Evolutionary conservation across 306 rosid species (phyloP), one percentile per base, ranked within the genome.

Genomic region (Morella rubra): DNA sequence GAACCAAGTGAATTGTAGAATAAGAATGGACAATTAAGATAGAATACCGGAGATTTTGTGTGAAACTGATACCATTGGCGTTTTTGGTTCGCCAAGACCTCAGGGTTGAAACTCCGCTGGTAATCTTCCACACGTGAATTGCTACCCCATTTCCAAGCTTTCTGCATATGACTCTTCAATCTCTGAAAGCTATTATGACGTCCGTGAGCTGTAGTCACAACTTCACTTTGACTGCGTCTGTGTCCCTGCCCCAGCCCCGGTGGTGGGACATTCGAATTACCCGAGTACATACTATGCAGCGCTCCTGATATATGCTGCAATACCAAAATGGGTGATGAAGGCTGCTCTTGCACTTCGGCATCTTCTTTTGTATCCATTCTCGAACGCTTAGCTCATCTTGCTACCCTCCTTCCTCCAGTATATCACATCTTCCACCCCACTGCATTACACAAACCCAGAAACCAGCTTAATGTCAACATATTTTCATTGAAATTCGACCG

Each of bases 21-120:
- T 74, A n/a, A 41, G 40, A 8, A 73, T 66, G 7, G 53, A 13
- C 15, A 61, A 71, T 53, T 68, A 61, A 59, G 53, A 47, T 54
- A 72, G 76, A 86, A 79, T 84, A 94, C 97, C 97, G 66, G 69
- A 78, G 89, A 71, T 85, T 85, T 91, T 83, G 98, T 88, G 88
- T 92, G 94, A 81, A 87, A 90, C 88, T 66, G 97, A 89, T 89
- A 89, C 98, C 98, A 94, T 91, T 91, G 97, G 49, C 98, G 93
- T 88, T 94, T 94, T 79, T 94, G 97, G 81, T 91, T 85, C 7
- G 94, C 93, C 88, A 94, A 78, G 85, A 91, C 84, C 92, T 94
- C 98, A 40, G 96, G 97, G 83, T 92, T 87, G 79, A 92, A 90
- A 77, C 56, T 67, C 14, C 84, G 18, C 5, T 22, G 62, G 51